These are phyloP conservation scores for Bauhinia variegata DNA, from an alignment of 306 rosid genomes.

Conservation along the genomic window DNA sequence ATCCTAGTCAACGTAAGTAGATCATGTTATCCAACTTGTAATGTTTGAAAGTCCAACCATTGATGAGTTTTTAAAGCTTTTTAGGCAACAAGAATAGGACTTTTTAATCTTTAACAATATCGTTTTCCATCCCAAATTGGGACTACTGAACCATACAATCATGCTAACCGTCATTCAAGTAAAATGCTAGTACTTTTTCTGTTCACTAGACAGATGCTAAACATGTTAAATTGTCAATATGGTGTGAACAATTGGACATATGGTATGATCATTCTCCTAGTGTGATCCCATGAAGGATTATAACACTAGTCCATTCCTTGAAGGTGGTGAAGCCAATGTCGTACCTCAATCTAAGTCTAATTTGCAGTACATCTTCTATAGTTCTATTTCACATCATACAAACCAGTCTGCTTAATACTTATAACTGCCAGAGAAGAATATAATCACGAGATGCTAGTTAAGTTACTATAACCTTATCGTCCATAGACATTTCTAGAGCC, in stretches of 20 bases:
- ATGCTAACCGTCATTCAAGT: slow-evolving; percentile 5
- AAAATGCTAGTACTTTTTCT: not conserved
- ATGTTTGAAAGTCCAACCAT: slow-evolving; percentile 8
- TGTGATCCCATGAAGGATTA: not conserved
- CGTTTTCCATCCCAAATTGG: slow-evolving; percentile 19
- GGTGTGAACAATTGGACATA: not conserved
- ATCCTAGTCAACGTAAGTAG: slow-evolving; percentile 1
- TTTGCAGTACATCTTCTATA: not conserved
- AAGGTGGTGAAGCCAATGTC: not conserved
- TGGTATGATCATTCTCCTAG: slow-evolving; percentile 7
- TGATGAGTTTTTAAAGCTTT: not conserved
- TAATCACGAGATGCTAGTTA: slow-evolving; percentile 4
- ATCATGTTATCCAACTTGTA: slow-evolving; percentile 5
- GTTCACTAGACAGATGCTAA: not conserved
- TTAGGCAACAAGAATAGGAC: not conserved
- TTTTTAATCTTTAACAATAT: not conserved
- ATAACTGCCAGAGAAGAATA: too few species aligned
- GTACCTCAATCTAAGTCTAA: not conserved
- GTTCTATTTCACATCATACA: slow-evolving; percentile 11
- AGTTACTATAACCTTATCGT: slow-evolving; percentile 4
- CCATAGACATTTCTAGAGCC: slow-evolving; percentile 1
- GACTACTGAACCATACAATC: slow-evolving; percentile 14
- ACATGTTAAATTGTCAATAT: slow-evolving; percentile 1
- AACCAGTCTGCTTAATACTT: not conserved
- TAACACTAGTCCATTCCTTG: slow-evolving; percentile 5